Conservation (phyloP, 495 filamentous ascomycete species). For the Niebla homalea region DNA sequence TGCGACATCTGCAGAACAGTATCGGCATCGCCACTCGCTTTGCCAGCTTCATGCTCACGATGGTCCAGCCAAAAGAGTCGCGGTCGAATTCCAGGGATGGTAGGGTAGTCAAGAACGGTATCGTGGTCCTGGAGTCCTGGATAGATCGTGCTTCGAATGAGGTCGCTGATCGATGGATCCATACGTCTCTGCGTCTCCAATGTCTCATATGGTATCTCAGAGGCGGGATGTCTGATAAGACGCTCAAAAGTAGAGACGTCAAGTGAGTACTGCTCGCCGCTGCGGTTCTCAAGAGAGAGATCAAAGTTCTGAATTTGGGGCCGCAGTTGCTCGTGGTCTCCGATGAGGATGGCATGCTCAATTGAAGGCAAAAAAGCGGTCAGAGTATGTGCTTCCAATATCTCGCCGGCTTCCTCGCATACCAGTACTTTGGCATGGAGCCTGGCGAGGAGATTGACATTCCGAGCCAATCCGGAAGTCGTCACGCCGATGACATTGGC, state of each 20-base stretch:
- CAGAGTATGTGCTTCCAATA: conserved; percentile 57
- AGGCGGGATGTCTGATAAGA: conserved; percentile 33
- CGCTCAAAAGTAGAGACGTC: conserved; percentile 60
- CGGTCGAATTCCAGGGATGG: conserved; percentile 50
- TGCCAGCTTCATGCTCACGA: conserved; percentile 34
- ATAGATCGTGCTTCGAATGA: conserved; percentile 50
- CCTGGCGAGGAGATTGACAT: conserved; percentile 46
- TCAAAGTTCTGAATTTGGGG: conserved; percentile 54
- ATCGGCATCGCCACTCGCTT: conserved; percentile 8
- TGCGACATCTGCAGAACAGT: conserved; percentile 37
- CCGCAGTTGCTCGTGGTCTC: conserved; percentile 62
- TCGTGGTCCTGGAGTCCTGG: conserved; percentile 45
- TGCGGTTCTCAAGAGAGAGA: conserved; percentile 41
- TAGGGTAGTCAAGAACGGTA: conserved; percentile 38
- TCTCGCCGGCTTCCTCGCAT: conserved; percentile 69
- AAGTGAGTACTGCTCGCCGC: conserved; percentile 43
- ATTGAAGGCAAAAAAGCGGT: conserved; percentile 54
- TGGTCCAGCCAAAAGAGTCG: conserved; percentile 69
- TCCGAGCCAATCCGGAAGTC: conserved; percentile 58
- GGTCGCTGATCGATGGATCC: conserved; percentile 52
- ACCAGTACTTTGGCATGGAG: conserved; percentile 54
- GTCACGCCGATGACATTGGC: conserved; percentile 59
- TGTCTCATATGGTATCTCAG: conserved; percentile 37
- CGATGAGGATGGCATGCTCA: conserved; percentile 66
- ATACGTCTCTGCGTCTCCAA: conserved; percentile 65